Evolutionary conservation across 805 yeast genomes (phyloP).

Genomic region (Pichia deserticola): DNA sequence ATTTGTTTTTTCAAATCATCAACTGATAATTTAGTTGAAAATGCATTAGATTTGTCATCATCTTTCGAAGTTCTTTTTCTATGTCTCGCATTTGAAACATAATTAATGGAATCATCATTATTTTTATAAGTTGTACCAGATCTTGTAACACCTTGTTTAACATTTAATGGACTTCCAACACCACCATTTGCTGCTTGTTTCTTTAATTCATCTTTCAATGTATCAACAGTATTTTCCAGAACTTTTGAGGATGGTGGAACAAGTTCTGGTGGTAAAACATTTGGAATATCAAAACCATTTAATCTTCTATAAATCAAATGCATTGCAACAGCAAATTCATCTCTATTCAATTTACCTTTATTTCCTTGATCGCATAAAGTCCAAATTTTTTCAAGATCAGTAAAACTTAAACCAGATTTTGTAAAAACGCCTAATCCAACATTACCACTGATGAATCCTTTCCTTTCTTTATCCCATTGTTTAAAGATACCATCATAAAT

Average conservation of each 20-base stretch:
- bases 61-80: conserved; percentile 28
- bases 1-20: conserved; percentile 56
- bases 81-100: conserved; percentile 54
- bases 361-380: conserved; percentile 76
- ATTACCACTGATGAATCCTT: conserved; percentile 70
- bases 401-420: conserved; percentile 81
- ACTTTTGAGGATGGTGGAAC: conserved; percentile 79
- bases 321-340: conserved; percentile 95
- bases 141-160: conserved; percentile 26
- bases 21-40: conserved; percentile 33
- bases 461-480: conserved; percentile 69
- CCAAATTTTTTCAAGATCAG: conserved; percentile 89
- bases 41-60: conserved; percentile 12
- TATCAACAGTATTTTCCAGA: conserved; percentile 61
- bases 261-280: conserved; percentile 76
- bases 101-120: conserved; percentile 62
- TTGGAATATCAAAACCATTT: conserved; percentile 83
- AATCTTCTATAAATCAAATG: conserved; percentile 86
- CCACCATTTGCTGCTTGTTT: conserved; percentile 26
- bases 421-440: conserved; percentile 82
- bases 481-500: conserved; percentile 82
- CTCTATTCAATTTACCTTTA: conserved; percentile 75
- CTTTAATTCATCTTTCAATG: conserved; percentile 60
- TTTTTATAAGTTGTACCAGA: conserved; percentile 61
- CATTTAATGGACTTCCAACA: conserved; percentile 17